phyloP scores from a whole-genome alignment of 2,329 filamentous ascomycete genomes.

The Penicillium sp. region DNA sequence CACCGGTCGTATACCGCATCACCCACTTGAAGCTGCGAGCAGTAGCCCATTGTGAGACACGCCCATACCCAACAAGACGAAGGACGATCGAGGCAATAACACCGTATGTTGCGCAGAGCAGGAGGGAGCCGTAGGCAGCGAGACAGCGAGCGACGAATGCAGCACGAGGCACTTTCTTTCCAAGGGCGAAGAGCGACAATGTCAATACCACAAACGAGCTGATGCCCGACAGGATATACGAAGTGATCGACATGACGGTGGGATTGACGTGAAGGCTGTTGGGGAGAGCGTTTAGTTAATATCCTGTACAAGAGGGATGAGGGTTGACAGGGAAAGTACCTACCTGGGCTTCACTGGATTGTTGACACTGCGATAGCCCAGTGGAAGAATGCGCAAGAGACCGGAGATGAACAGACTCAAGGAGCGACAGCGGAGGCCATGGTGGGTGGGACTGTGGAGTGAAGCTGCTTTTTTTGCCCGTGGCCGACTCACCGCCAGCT shows the following conservation, averaged over 20 bases:
- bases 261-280: constrained; percentile 20
- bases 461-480: constrained; percentile 30
- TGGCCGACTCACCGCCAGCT: constrained; percentile 34
- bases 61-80: constrained; percentile 70
- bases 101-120: constrained; percentile 68
- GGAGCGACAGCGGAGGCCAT: constrained; percentile 16
- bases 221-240: constrained; percentile 61
- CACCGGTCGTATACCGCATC: constrained; percentile 75
- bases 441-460: constrained; percentile 21
- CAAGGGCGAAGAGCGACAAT: constrained; percentile 50
- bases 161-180: constrained; percentile 47
- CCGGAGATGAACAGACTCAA: constrained; percentile 20
- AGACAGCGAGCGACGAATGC: constrained; percentile 53
- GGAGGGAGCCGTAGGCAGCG: constrained; percentile 50
- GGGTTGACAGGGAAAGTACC: background rate
- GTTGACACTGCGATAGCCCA: constrained; percentile 10
- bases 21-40: constrained; percentile 77
- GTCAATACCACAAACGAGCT: constrained; percentile 67
- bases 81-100: constrained; percentile 73
- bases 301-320: constrained; percentile 6
- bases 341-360: constrained; percentile 8
- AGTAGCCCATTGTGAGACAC: constrained; percentile 82
- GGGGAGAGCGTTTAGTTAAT: constrained; percentile 6
- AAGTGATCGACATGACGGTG: constrained; percentile 63
- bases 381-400: constrained; percentile 10